phyloP scores from a whole-genome alignment of 352 stramenopile species.

The Pythium myriotylum region DNA sequence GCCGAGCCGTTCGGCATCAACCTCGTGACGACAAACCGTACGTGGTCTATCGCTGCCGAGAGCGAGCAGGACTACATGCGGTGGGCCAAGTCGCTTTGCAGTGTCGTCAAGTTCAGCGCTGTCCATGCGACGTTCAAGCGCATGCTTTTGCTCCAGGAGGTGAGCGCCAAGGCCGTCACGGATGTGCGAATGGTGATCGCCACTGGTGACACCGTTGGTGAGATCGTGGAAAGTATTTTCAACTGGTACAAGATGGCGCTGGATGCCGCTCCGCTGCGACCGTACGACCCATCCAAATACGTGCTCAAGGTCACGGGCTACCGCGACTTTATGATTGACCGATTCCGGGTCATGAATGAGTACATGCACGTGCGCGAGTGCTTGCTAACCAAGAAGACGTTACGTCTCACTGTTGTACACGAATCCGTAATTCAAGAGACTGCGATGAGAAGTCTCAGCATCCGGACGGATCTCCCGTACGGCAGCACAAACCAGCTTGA shows the following conservation, averaged over 20 bases:
- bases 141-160: constrained; percentile 85
- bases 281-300: constrained; percentile 83
- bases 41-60: constrained; percentile 76
- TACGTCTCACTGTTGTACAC: constrained; percentile 84
- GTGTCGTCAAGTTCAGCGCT: constrained; percentile 78
- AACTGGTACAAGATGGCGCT: constrained; percentile 86
- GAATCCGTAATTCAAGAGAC: constrained; percentile 86
- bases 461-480: constrained; percentile 60
- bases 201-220: constrained; percentile 78
- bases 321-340: constrained; percentile 86
- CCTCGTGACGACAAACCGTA: constrained; percentile 75
- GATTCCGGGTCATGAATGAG: constrained; percentile 82
- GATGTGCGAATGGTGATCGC: constrained; percentile 87
- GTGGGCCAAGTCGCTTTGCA: constrained; percentile 82
- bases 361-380: constrained; percentile 89
- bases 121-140: constrained; percentile 81
- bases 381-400: constrained; percentile 84
- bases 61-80: constrained; percentile 76
- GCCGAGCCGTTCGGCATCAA: constrained; percentile 75
- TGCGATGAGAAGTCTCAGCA: constrained; percentile 75
- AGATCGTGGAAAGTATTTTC: constrained; percentile 90
- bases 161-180: constrained; percentile 80
- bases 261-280: constrained; percentile 69
- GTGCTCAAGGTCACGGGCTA: constrained; percentile 86
- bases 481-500: constrained; percentile 58